Base-by-base conservation (phyloP, 176 grass and related monocot genomes). In the Oropetium thomaeum region DNA sequence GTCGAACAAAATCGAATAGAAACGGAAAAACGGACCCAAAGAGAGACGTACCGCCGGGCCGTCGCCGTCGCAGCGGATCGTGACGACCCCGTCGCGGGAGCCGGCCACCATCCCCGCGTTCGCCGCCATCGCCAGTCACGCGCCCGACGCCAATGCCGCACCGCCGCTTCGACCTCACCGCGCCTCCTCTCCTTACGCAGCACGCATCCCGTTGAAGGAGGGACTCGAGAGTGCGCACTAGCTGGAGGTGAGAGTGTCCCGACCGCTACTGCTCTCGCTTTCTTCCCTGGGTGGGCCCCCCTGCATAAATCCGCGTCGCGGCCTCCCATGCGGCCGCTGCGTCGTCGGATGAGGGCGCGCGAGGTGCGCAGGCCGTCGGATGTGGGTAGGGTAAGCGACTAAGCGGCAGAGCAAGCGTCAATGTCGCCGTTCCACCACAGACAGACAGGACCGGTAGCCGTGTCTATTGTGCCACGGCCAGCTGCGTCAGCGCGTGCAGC, bases 81-180 rank as follows among this genome's bases (percentile, higher is more conserved):
- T 88, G 28, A 94, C 88, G 85, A 94, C 87, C 65, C 89, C 88
- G 65, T 74, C 87, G 74, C 92, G 88, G 74, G 92, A 88, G 58
- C 92, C 92, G 22, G 88, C 92, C 40, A 86, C 88, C 88, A 94
- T 90, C 73, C 88, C 92, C 34, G 71, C 71, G 87, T 81, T 94
- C 81, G 71, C 81, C 54, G 72, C 87, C 92, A 94, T 94, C 41
- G 23, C 70, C 71, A 33, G 20, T 25, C 35, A n/a, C 16, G 13
- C 61, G 19, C 57, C 27, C 71, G n/a, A 1, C 14, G 58, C 58
- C 44, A 53, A 63, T 53, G 68, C 78, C 65, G 39, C 49, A 10
- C 29, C 44, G n/a, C 43, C 43, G n/a, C 60, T 27, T 7, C 20
- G 9, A 10, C 76, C 40, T 10, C 34, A 5, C 17, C 37, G 13